These are phyloP conservation scores for Flaveria sonorensis DNA, from an alignment of 129 eudicot genomes.

Conservation along the genomic window DNA sequence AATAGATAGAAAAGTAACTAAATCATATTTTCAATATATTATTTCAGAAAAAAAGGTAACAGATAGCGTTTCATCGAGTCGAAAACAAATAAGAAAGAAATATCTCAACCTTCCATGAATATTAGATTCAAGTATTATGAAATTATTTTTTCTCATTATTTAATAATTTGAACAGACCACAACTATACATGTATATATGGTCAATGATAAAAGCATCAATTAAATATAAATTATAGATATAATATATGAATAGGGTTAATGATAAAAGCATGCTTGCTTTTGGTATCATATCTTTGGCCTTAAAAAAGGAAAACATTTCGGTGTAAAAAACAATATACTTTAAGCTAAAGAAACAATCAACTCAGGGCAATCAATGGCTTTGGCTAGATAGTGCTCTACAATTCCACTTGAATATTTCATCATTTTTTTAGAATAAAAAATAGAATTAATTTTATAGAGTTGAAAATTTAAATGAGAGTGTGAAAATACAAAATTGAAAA, in stretches of 20 bases:
- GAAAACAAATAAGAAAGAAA: no score
- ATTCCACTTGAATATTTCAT: neutral
- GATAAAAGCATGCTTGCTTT: constrained; percentile 61
- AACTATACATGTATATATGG: neutral
- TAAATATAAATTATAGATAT: neutral
- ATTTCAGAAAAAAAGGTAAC: no score
- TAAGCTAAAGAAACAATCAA: constrained; percentile 15
- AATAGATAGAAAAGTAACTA: neutral
- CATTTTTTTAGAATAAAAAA: neutral
- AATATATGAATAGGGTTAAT: constrained; percentile 13
- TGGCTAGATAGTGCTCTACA: neutral
- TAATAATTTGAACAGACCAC: no score
- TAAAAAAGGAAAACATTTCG: constrained; percentile 50
- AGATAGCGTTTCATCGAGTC: no score
- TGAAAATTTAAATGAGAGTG: neutral
- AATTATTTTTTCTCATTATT: no score
- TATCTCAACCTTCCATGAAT: no score
- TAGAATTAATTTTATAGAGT: neutral
- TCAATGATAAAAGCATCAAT: neutral
- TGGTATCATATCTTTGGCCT: constrained; percentile 39
- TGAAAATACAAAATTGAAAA: neutral
- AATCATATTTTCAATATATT: no score
- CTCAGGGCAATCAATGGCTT: neutral
- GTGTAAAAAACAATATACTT: constrained; percentile 46
- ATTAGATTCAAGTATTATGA: no score